Base-by-base conservation (phyloP, 148 eudicot species). In the Rheum nobile region DNA sequence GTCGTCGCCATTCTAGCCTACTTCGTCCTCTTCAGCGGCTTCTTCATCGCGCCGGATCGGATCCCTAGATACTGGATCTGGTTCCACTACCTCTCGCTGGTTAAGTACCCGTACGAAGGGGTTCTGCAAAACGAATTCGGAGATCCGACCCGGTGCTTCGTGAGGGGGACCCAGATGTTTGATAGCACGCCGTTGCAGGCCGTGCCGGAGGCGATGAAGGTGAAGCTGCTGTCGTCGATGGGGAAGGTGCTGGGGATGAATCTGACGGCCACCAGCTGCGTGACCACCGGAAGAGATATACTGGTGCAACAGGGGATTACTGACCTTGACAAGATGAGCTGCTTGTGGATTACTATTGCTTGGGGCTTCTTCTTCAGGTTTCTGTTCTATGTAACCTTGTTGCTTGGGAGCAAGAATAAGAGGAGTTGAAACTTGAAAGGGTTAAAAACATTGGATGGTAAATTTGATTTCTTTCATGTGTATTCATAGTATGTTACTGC, bases 281-380 rank as follows among this genome's bases (percentile, higher is more conserved):
- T 92, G 75, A 90, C 91, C 0, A 87, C 87, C 9, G 96, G 93
- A 6, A 26, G 71, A 0, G 96, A 92, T 57, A 82, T 92, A 77
- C 65, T 92, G 76, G 80, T 81, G 72, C 88, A 84, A 52, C 85
- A 83, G 54, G 97, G 91, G 57, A 83, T 88, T 13, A 86, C 86
- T 35, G 96, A 92, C 76, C 47, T 92, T 19, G 83, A 83, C 72
- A 87, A 84, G 68, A 81, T 89, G 85, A 82, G 74, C 55, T 90
- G 90, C 79, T 71, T 92, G 67, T 88, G 90, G 89, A 84, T 90
- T 71, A 88, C 89, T 8, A 70, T 90, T 61, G 96, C 90, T 17
- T 76, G 88, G 81, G 97, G 97, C n/a, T 90, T 92, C 79, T 79
- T 92, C 38, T 92, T 90, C 67, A 83, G 97, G 80, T 42, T 87